Conservation (phyloP, 148 eudicot genomes). For the Rhododendron ferrugineum region DNA sequence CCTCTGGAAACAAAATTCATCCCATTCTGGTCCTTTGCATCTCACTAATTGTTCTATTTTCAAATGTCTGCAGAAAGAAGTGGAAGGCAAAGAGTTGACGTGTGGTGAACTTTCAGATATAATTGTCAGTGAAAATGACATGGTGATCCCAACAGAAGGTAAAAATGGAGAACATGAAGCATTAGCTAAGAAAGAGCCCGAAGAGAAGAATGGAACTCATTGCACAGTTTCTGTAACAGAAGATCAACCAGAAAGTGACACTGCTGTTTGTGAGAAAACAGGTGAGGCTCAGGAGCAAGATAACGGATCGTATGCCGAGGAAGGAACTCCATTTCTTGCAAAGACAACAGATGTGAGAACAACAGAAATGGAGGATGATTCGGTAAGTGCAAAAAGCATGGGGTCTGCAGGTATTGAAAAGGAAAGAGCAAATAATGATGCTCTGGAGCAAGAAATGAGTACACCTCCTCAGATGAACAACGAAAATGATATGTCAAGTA, state of each 20-base stretch:
- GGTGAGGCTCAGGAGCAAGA: conserved; percentile 5
- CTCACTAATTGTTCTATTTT: not conserved
- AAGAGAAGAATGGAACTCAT: not conserved
- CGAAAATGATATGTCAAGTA: not conserved
- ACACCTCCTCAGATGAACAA: not conserved
- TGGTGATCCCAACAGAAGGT: not conserved
- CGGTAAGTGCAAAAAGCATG: not conserved
- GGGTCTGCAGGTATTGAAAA: not conserved
- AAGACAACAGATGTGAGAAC: not conserved
- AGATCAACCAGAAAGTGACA: conserved; percentile 5
- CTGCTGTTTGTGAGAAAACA: not conserved
- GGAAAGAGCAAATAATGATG: not conserved
- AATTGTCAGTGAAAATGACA: not conserved
- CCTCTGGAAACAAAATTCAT: not conserved
- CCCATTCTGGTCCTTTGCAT: not conserved
- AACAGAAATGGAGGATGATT: not conserved
- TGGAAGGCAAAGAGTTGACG: conserved; percentile 9
- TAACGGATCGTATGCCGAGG: not conserved
- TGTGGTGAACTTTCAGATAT: not conserved
- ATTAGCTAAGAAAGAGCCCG: not conserved
- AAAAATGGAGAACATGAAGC: not conserved
- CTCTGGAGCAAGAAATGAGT: not conserved
- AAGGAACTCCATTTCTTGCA: not conserved
- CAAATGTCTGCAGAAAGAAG: conserved; percentile 17
- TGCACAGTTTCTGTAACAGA: not conserved